Evolutionary conservation across 2,329 filamentous ascomycete species (phyloP), one percentile per base, ranked within the genome.

Genomic region (Emmonsiellopsis sp.): DNA sequence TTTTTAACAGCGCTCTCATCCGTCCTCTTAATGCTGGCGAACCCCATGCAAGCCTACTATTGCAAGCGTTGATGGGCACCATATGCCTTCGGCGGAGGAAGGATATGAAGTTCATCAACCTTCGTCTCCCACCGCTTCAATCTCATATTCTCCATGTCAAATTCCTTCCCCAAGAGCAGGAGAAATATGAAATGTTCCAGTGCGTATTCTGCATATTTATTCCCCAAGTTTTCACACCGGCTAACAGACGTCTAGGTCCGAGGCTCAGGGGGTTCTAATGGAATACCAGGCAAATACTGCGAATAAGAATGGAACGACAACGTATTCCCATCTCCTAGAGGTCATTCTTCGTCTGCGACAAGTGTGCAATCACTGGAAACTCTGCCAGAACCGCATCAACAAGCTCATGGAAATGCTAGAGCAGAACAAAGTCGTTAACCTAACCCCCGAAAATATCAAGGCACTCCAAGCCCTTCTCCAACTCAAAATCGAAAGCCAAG

Each of bases 291-390:
- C 62, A 58, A 74, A 62, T 60, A n/a, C 39, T 71, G 37, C 34
- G 21, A 65, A 68, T 61, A 62, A 67, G 57, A 65, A 67, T 31
- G 71, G 71, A 42, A 68, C 76, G 61, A 75, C 81, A 2, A 77
- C 77, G 1, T 94, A 93, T 64, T 83, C 86, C 7, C 81, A 85
- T 61, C 77, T 95, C 1, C 77, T 95, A 9, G 89, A 95, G 68
- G 81, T 90, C 13, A 77, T 95, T 4, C 79, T 95, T 5, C 84
- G 91, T 10, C 80, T 95, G 59, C 82, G 91, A 14, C 90, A 95
- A 70, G 80, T 87, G 66, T 95, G 90, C 70, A 90, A 92, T 59
- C 90, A 95, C 66, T 94, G 88, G 88, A 84, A 85, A 7, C 78
- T 96, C 9, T 88, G 87, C 63, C 85, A 84, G 49, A 77, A 86